Evolutionary conservation across 2,329 filamentous ascomycete species (phyloP), one percentile per base, ranked within the genome.

Genomic region (Mycosphaerella arachidis): DNA sequence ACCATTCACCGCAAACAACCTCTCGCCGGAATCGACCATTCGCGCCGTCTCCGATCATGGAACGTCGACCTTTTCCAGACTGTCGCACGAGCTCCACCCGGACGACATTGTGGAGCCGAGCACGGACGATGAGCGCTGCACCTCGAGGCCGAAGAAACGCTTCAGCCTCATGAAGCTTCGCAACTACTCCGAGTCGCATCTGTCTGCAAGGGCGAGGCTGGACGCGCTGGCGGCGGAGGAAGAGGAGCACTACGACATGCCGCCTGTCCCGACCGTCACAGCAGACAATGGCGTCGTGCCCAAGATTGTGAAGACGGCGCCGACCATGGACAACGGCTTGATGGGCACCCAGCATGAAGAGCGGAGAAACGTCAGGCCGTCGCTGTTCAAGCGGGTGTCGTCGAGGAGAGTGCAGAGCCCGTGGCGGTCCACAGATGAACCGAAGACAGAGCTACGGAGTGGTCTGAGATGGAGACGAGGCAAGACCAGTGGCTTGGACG

Each of bases 161-260:
- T 86, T 87, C 73, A 86, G 82, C 70, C 75, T 96, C 75, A 79
- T 96, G 77, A 87, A 88, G 71, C 92, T 67, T 94, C 89, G 92
- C 70, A 92, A 96, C 82, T 92, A 91, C 63, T 97, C 92, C 8
- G 93, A 97, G 77, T 89, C 92, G 54, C 92, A 97, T 74, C 78
- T 97, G 62, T 91, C 91, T 10, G 80, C 86, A 31, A 84, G 86
- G 72, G 88, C 88, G 55, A 92, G 88, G 73, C 84, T 88, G 68
- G 87, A 91, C 58, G 79, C 79, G 50, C 75, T 78, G 63, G 80
- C 61, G 78, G 67, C 81, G 69, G 40, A 55, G 69, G 40, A 55
- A 18, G 30, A 56, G 37, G 37, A 43, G 13, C 81, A 78, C 67
- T 75, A 80, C 81, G 69, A 80, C 84, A 71, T 71, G 37, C 78